phyloP scores from a whole-genome alignment of 805 yeast species.

The Wickerhamomyces kurtzmanii region DNA sequence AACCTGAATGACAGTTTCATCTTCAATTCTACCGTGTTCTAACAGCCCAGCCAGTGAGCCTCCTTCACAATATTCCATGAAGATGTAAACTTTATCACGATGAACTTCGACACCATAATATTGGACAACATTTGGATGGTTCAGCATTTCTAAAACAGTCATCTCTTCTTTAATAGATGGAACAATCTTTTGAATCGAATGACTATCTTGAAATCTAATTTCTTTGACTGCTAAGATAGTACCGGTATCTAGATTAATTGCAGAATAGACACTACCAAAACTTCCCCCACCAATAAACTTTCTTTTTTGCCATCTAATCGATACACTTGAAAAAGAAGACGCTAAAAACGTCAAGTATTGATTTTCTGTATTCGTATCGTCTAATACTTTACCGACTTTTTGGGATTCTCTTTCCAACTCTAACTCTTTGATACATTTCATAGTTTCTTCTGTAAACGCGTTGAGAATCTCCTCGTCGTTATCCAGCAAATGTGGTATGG shows the following conservation, averaged over 20 bases:
- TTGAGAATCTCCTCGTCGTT: conserved; percentile 42
- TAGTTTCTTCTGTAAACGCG: conserved; percentile 56
- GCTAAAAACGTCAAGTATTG: conserved; percentile 82
- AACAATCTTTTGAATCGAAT: conserved; percentile 72
- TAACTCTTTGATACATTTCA: conserved; percentile 52
- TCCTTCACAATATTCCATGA: conserved; percentile 96
- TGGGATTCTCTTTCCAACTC: conserved; percentile 40
- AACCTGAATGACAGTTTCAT: conserved; percentile 84
- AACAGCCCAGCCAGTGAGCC: conserved; percentile 83
- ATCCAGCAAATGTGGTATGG: conserved; percentile 33
- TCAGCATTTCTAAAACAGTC: conserved; percentile 90
- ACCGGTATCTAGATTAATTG: conserved; percentile 89
- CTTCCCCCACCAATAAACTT: conserved; percentile 91
- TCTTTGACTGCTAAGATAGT: conserved; percentile 97
- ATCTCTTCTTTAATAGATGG: conserved; percentile 92
- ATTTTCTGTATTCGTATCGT: conserved; percentile 78
- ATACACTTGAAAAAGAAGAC: conserved; percentile 78
- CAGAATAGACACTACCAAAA: conserved; percentile 89
- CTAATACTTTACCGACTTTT: conserved; percentile 79
- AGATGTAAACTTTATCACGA: conserved; percentile 86
- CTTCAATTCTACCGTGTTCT: conserved; percentile 91
- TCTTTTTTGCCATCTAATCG: conserved; percentile 97
- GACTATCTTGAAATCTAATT: conserved; percentile 81
- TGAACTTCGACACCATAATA: conserved; percentile 97
- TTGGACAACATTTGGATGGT: conserved; percentile 94